phyloP scores from a whole-genome alignment of 805 yeast species.

The Candida easanensis region DNA sequence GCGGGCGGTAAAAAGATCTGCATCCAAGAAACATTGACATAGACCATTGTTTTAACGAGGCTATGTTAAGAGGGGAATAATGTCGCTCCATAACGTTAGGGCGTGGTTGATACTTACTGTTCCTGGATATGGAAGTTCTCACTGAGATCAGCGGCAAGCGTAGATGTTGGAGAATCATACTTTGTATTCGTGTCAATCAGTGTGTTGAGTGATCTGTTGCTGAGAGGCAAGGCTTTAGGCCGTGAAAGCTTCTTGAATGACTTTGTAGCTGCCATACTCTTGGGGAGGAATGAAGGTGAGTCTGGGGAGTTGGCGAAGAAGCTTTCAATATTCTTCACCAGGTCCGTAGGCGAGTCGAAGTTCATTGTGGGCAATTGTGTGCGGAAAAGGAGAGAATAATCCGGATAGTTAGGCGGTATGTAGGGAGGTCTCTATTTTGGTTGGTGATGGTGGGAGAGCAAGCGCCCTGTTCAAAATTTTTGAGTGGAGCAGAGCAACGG shows the following conservation, averaged over 20 bases:
- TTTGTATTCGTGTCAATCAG: conserved; percentile 20
- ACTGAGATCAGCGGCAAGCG: conserved; percentile 36
- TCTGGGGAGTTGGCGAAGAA: conserved; percentile 25
- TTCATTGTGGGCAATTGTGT: conserved; percentile 11
- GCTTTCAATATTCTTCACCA: conserved; percentile 22
- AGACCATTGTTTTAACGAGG: too few species aligned
- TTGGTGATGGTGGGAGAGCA: too few species aligned
- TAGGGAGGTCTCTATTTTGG: too few species aligned
- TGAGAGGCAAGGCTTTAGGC: conserved; percentile 18
- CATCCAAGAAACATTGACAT: too few species aligned
- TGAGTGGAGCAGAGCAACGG: too few species aligned
- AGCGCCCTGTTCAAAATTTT: too few species aligned
- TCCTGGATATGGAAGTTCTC: conserved; percentile 35
- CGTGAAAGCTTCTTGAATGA: conserved; percentile 19
- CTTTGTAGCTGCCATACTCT: conserved; percentile 10
- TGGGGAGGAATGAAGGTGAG: conserved; percentile 27
- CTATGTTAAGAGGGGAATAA: too few species aligned
- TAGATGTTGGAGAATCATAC: conserved; percentile 36
- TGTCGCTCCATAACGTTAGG: neutral
- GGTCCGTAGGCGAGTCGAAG: conserved; percentile 24
- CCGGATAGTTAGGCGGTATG: too few species aligned
- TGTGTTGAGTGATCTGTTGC: conserved; percentile 13
- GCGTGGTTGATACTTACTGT: conserved; percentile 16
- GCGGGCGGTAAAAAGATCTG: neutral
- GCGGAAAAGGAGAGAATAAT: neutral